Evolutionary conservation across 306 rosid genomes (phyloP).

Genomic region (Lotus japonicus): DNA sequence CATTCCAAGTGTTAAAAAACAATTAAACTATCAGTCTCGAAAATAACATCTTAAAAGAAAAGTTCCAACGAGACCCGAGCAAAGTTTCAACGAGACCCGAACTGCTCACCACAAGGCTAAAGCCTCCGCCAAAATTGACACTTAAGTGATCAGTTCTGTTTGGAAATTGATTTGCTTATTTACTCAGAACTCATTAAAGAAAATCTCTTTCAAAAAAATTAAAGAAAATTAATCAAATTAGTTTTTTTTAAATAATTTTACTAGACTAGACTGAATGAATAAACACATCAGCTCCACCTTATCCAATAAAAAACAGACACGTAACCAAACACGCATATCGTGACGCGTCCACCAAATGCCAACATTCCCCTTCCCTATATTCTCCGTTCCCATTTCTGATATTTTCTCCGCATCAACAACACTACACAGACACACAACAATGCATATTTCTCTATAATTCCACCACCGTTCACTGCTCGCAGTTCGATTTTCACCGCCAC

Average conservation of each 20-base stretch:
- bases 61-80: too few relatives aligned
- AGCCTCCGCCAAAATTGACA: too few relatives aligned
- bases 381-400: not conserved
- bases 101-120: too few relatives aligned
- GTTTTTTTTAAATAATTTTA: not conserved
- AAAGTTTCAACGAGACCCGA: too few relatives aligned
- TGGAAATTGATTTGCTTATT: too few relatives aligned
- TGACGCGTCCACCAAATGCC: slow-evolving; percentile 36
- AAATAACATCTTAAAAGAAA: too few relatives aligned
- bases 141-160: too few relatives aligned
- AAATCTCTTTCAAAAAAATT: too few relatives aligned
- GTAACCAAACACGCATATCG: not conserved
- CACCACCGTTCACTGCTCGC: not conserved
- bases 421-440: not conserved
- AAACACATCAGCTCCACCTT: not conserved
- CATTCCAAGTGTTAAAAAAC: too few relatives aligned
- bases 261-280: not conserved
- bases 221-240: too few relatives aligned
- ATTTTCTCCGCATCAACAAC: not conserved
- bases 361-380: not conserved
- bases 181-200: too few relatives aligned
- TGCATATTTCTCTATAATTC: not conserved
- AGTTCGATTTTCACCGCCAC: not conserved
- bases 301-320: slow-evolving; percentile 35
- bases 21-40: too few relatives aligned